These are phyloP conservation scores for Macadamia tetraphylla DNA, from an alignment of 164 flowering plant species.

Conservation along the genomic window DNA sequence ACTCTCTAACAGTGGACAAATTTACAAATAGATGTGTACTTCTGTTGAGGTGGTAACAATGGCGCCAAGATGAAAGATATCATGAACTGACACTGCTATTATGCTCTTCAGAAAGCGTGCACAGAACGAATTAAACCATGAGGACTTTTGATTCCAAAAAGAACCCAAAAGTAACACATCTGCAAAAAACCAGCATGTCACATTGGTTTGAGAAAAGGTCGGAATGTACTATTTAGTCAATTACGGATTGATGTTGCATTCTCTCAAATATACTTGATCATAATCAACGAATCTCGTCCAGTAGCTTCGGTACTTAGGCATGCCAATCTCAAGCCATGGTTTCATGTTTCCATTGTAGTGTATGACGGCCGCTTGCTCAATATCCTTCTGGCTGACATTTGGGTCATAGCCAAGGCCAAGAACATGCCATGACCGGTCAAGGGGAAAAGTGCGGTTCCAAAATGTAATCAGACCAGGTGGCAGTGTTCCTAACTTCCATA, in stretches of 20 bases:
- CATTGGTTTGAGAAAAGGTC: background rate
- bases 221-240: background rate
- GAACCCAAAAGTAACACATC: background rate
- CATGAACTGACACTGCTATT: background rate
- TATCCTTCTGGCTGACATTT: conserved; percentile 25
- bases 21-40: conserved; percentile 13
- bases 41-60: conserved; percentile 6
- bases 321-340: conserved; percentile 37
- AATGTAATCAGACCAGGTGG: conserved; percentile 32
- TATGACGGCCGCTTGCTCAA: conserved; percentile 29
- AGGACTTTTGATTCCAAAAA: background rate
- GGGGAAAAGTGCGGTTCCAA: conserved; percentile 26
- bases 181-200: background rate
- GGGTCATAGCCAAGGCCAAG: conserved; percentile 41
- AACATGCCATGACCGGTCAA: conserved; percentile 30
- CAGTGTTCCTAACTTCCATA: conserved; percentile 35
- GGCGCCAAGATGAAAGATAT: conserved; percentile 2
- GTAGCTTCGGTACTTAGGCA: conserved; percentile 26
- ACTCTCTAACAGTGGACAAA: background rate
- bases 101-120: background rate
- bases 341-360: conserved; percentile 41
- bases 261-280: conserved; percentile 26
- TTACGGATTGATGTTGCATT: conserved; percentile 35
- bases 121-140: conserved; percentile 8
- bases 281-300: conserved; percentile 28